Conservation (phyloP, 1,284 basidiomycete species). For the Sanghuangporus weigelae region DNA sequence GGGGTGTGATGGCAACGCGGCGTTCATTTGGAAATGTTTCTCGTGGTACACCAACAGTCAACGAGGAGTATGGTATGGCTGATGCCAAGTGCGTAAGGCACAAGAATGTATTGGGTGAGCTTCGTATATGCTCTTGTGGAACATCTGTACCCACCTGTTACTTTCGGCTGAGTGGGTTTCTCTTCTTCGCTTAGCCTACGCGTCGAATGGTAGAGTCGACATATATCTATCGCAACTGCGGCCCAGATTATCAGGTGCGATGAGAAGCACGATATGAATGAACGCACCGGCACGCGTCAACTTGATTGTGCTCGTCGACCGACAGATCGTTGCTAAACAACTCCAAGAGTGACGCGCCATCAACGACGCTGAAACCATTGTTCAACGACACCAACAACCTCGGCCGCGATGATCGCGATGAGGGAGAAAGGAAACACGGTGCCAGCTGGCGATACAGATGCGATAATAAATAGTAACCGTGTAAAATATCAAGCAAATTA, state of each 20-base stretch:
- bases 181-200: constrained; percentile 8
- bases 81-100: neutral
- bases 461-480: neutral
- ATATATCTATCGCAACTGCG: neutral
- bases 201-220: constrained; percentile 13
- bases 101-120: neutral
- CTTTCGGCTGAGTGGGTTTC: constrained; percentile 4
- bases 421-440: neutral
- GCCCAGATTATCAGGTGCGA: neutral
- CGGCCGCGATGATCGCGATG: neutral
- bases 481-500: neutral
- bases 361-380: neutral
- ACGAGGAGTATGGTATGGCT: constrained; percentile 65
- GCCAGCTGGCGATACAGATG: neutral
- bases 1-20: constrained; percentile 75
- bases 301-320: neutral
- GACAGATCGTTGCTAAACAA: neutral
- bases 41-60: constrained; percentile 73
- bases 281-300: constrained; percentile 1
- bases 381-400: neutral
- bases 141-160: constrained; percentile 2
- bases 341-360: neutral
- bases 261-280: neutral
- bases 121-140: too few relatives aligned
- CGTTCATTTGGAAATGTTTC: constrained; percentile 73